phyloP scores from a whole-genome alignment of 441 rosid species.

The Mallotus japonicus region DNA sequence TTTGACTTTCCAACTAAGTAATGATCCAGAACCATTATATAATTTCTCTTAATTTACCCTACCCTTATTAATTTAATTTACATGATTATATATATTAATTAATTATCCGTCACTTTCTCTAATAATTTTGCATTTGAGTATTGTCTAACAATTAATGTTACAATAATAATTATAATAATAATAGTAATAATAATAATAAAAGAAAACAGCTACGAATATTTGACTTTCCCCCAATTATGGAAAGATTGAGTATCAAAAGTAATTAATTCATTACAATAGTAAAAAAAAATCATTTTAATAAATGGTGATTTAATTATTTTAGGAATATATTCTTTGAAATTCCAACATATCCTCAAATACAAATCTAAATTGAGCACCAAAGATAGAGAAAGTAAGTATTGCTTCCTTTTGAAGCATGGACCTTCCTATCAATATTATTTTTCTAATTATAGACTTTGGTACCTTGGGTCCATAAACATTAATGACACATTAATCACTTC shows the following conservation, averaged over 20 bases:
- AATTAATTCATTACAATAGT: not conserved
- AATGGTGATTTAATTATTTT: not conserved
- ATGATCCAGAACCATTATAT: no score
- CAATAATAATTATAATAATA: no score
- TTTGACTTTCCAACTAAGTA: no score
- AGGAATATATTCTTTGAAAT: constrained; percentile 7
- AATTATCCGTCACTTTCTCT: no score
- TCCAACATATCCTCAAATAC: not conserved
- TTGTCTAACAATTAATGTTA: no score
- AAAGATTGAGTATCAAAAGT: not conserved
- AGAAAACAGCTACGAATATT: not conserved
- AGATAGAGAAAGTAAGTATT: not conserved
- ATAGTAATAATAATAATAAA: no score
- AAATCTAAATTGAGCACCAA: not conserved
- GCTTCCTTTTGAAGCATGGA: not conserved
- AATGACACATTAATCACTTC: not conserved
- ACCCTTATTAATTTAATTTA: no score
- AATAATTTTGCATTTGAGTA: no score
- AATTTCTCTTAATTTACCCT: no score
- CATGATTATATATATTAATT: no score
- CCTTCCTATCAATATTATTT: not conserved
- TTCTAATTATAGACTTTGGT: not conserved
- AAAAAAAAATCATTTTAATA: not conserved
- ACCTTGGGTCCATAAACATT: constrained; percentile 12
- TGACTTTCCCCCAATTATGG: not conserved